A percentile compares a stretch with the other conserved stretches of the same genome.
Evolutionary conservation across 768 basidiomycete genomes (phyloP).

Genomic region (Boletus coccyginus): DNA sequence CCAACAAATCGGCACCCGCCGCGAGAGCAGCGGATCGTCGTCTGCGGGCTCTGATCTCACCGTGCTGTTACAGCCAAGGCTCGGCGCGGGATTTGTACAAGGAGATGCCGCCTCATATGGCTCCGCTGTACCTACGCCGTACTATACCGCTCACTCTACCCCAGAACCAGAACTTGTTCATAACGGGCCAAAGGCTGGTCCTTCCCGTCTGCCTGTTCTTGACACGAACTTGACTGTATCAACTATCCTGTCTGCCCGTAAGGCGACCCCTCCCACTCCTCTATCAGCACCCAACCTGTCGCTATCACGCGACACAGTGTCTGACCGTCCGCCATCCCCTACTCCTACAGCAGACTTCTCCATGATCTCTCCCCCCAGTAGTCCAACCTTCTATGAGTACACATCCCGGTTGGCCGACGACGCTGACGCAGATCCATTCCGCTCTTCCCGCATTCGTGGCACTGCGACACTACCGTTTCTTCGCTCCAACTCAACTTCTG

Average conservation of each 20-base stretch:
- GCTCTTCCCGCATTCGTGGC: constrained; percentile 20
- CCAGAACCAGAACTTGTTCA: constrained; percentile 24
- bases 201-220: constrained; percentile 26
- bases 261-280: constrained; percentile 26
- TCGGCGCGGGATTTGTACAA: background rate
- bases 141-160: constrained; percentile 32
- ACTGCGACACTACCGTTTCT: constrained; percentile 31
- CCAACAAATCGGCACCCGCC: background rate
- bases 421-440: constrained; percentile 20
- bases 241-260: background rate
- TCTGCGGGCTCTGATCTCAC: constrained; percentile 23
- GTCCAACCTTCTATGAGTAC: constrained; percentile 33
- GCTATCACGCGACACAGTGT: constrained; percentile 3
- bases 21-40: constrained; percentile 13
- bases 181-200: constrained; percentile 22
- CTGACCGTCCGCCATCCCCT: constrained; percentile 42
- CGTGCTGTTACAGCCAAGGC: constrained; percentile 7
- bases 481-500: constrained; percentile 25
- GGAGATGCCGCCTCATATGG: constrained; percentile 8
- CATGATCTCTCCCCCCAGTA: constrained; percentile 42
- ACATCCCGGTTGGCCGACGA: constrained; percentile 26
- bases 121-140: constrained; percentile 27
- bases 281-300: constrained; percentile 29
- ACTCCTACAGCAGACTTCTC: constrained; percentile 46
- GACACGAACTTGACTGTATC: constrained; percentile 17